Conservation (phyloP, 306 rosid genomes). For the Lithocarpus polystachyus region DNA sequence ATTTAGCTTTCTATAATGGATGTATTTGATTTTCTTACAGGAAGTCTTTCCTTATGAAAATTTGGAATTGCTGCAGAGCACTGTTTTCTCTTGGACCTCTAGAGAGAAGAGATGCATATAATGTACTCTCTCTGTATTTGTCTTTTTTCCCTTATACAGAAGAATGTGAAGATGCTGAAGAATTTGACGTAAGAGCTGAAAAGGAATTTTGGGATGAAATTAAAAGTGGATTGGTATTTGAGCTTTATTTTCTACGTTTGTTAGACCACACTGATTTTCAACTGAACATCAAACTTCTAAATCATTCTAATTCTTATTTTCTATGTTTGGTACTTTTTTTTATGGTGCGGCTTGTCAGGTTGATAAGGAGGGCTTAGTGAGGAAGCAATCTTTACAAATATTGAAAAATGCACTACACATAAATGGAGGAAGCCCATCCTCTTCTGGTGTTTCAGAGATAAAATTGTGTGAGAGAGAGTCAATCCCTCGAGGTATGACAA, state of each 20-base stretch:
- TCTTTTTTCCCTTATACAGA: conserved; percentile 50
- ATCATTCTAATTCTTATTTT: conserved; percentile 5
- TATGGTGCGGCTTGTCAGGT: conserved; percentile 47
- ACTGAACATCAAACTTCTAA: conserved; percentile 18
- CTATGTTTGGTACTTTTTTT: background rate
- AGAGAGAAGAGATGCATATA: conserved; percentile 86
- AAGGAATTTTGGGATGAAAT: conserved; percentile 83
- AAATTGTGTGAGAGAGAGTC: conserved; percentile 26
- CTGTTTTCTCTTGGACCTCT: conserved; percentile 68
- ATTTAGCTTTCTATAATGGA: conserved; percentile 10
- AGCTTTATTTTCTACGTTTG: conserved; percentile 21
- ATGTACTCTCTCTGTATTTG: conserved; percentile 67
- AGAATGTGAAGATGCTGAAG: conserved; percentile 48
- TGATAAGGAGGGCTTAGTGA: conserved; percentile 75
- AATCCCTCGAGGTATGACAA: conserved; percentile 52
- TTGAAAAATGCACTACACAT: conserved; percentile 50
- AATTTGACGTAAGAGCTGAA: conserved; percentile 64
- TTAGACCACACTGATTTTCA: conserved; percentile 22
- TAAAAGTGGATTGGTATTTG: conserved; percentile 77
- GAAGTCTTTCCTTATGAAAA: conserved; percentile 55
- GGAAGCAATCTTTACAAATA: conserved; percentile 84
- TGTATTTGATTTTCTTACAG: conserved; percentile 50
- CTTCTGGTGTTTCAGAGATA: conserved; percentile 33
- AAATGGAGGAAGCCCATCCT: conserved; percentile 32
- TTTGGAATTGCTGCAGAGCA: conserved; percentile 79